phyloP scores from a whole-genome alignment of 1,284 basidiomycete genomes.

The Puccinia coronata region DNA sequence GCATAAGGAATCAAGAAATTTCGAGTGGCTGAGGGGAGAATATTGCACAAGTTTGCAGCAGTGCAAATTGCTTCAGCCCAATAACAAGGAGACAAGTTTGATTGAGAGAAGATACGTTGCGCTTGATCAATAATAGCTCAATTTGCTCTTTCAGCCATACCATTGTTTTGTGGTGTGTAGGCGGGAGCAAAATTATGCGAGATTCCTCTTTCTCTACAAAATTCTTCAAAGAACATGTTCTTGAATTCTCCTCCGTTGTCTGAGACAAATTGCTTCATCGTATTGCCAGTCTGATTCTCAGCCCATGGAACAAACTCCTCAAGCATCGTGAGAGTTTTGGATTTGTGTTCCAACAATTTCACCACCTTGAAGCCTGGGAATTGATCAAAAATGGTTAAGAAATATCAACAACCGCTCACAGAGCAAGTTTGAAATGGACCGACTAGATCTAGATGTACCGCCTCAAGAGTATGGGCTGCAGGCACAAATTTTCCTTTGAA shows the following conservation, averaged over 20 bases:
- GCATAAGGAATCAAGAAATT: neutral
- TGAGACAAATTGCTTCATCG: neutral
- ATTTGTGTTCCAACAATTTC: conserved; percentile 5
- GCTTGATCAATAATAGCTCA: neutral
- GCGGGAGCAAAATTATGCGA: neutral
- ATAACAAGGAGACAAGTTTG: neutral
- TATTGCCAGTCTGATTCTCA: neutral
- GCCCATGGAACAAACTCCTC: neutral
- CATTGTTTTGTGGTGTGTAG: no score
- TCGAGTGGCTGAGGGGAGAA: neutral
- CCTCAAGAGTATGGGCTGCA: neutral
- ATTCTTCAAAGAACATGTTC: no score
- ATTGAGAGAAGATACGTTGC: neutral
- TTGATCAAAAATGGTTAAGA: conserved; percentile 12
- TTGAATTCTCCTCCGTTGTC: no score
- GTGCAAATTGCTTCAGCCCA: conserved; percentile 10
- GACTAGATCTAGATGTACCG: neutral
- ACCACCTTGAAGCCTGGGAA: neutral
- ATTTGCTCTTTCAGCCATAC: no score
- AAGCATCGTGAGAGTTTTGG: neutral
- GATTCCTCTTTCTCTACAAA: neutral
- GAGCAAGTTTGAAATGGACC: conserved; percentile 9
- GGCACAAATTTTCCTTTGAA: conserved; percentile 2
- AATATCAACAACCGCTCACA: neutral
- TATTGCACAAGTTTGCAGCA: neutral